A percentile compares a stretch with the other conserved stretches of the same genome.
phyloP scores from a whole-genome alignment of 495 filamentous ascomycete species.

The Aspergillus nidulans region DNA sequence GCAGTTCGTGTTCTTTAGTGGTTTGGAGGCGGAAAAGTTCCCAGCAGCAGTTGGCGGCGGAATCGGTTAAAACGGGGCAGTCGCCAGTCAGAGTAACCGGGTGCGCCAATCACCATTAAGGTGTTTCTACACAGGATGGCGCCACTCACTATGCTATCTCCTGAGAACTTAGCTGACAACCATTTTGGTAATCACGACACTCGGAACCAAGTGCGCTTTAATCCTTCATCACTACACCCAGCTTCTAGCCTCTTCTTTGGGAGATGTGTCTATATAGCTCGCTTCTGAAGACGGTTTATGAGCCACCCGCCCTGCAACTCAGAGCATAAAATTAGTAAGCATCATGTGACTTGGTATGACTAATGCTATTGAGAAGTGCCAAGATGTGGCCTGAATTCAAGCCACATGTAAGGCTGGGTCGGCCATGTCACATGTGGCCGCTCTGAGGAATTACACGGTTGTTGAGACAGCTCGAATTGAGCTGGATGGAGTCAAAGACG shows the following conservation, averaged over 20 bases:
- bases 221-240: not conserved
- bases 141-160: slow-evolving; percentile 21
- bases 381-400: slow-evolving; percentile 3
- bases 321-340: not conserved
- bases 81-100: slow-evolving; percentile 2
- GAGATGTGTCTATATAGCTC: not conserved
- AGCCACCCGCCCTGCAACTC: not conserved
- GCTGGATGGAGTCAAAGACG: not conserved
- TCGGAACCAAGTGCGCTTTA: not conserved
- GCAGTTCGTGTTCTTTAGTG: slow-evolving; percentile 4
- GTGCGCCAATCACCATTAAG: slow-evolving; percentile 38
- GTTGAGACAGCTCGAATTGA: not conserved
- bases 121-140: slow-evolving; percentile 43
- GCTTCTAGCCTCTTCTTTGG: not conserved
- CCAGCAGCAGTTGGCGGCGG: slow-evolving; percentile 8
- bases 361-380: not conserved
- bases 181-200: not conserved
- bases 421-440: slow-evolving; percentile 18
- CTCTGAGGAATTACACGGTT: slow-evolving; percentile 5
- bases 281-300: not conserved
- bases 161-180: slow-evolving; percentile 4
- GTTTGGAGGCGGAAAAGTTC: slow-evolving; percentile 20
- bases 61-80: slow-evolving; percentile 18
- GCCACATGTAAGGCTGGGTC: slow-evolving; percentile 18
- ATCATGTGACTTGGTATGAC: not conserved